A percentile compares a stretch with the other conserved stretches of the same genome.
Conservation (phyloP, 2,329 filamentous ascomycete species). For the Chaetomium globosum region DNA sequence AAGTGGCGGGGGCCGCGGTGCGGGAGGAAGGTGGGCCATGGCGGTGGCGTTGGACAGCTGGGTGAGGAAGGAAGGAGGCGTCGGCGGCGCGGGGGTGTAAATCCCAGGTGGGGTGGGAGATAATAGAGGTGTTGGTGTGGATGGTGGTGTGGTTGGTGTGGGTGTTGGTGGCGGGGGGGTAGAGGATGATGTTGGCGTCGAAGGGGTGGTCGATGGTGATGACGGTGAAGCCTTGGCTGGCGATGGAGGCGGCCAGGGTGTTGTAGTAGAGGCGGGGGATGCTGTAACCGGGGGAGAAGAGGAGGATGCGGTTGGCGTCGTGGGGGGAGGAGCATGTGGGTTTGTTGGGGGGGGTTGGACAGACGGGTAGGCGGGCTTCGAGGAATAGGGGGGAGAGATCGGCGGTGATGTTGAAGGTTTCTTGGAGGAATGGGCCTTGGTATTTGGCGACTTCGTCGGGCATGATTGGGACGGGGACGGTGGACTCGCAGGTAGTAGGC, state of each 20-base stretch:
- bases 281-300: slow-evolving; percentile 22
- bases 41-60: slow-evolving; percentile 22
- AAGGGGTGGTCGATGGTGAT: slow-evolving; percentile 22
- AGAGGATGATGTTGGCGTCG: slow-evolving; percentile 20
- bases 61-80: slow-evolving; percentile 15
- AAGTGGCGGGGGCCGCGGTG: slow-evolving; percentile 13
- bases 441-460: slow-evolving; percentile 18
- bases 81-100: slow-evolving; percentile 9
- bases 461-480: slow-evolving; percentile 14
- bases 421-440: slow-evolving; percentile 16
- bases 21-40: slow-evolving; percentile 18
- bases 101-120: slow-evolving; percentile 10
- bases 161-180: slow-evolving; percentile 8
- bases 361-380: slow-evolving; percentile 22
- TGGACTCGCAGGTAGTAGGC: slow-evolving; percentile 19
- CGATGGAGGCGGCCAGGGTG: slow-evolving; percentile 20
- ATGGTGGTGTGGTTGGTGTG: slow-evolving; percentile 16
- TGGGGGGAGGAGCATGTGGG: neutral
- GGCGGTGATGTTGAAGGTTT: slow-evolving; percentile 22
- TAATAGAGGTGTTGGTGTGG: slow-evolving; percentile 18
- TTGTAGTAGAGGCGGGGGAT: slow-evolving; percentile 20
- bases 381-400: slow-evolving; percentile 19
- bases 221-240: slow-evolving; percentile 21
- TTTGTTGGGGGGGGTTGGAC: neutral
- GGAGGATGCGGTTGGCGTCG: slow-evolving; percentile 12